Conservation (phyloP, 768 basidiomycete genomes). For the Megacollybia marginata region DNA sequence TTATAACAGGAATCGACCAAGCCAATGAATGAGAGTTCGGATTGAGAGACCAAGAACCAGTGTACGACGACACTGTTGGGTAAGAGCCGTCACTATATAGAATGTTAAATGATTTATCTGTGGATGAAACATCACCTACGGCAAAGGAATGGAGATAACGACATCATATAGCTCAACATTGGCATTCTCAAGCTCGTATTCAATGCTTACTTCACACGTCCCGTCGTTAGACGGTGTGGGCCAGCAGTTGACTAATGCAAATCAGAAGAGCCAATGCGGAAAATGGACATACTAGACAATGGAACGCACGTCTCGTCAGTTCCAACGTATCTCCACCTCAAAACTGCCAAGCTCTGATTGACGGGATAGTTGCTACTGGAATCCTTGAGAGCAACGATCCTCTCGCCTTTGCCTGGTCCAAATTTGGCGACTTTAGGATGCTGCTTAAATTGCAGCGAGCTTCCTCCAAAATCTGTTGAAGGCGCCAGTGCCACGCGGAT, state of each 20-base stretch:
- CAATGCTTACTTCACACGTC: slow-evolving; percentile 91
- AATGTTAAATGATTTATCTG: slow-evolving; percentile 2
- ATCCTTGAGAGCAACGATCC: slow-evolving; percentile 80
- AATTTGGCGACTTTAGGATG: slow-evolving; percentile 94
- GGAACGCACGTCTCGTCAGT: slow-evolving; percentile 92
- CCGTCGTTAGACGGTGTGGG: slow-evolving; percentile 88
- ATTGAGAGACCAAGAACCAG: slow-evolving; percentile 80
- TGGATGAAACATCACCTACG: slow-evolving; percentile 48
- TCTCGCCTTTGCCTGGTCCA: slow-evolving; percentile 45
- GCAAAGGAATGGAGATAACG: slow-evolving; percentile 86
- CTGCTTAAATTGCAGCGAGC: slow-evolving; percentile 88
- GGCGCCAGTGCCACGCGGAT: slow-evolving; percentile 62
- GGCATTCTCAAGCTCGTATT: slow-evolving; percentile 92
- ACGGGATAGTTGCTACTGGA: slow-evolving; percentile 79
- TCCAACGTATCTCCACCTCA: slow-evolving; percentile 89
- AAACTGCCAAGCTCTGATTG: slow-evolving; percentile 74
- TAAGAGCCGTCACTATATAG: slow-evolving; percentile 63
- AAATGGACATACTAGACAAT: slow-evolving; percentile 64
- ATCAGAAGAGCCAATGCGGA: neutral
- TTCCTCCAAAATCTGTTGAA: slow-evolving; percentile 49
- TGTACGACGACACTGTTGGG: slow-evolving; percentile 72
- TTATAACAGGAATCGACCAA: slow-evolving; percentile 75
- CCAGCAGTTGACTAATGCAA: slow-evolving; percentile 84
- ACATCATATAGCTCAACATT: slow-evolving; percentile 77
- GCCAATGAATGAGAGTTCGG: slow-evolving; percentile 72